These are phyloP conservation scores for Hura crepitans DNA, from an alignment of 441 rosid genomes.

Conservation along the genomic window DNA sequence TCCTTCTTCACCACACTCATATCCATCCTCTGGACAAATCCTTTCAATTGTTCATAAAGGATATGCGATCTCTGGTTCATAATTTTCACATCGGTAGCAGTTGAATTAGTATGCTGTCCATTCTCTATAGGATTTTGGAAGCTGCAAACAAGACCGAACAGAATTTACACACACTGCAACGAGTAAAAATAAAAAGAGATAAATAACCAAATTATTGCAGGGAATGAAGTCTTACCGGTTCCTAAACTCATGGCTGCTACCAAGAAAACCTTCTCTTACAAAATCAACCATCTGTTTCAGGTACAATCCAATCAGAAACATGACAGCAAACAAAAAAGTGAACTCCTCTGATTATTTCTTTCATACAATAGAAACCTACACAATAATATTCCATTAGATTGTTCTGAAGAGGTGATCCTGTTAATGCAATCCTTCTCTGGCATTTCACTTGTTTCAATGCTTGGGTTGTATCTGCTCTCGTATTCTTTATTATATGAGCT, in stretches of 20 bases:
- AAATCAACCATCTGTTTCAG: constrained; percentile 97
- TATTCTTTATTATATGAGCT: constrained; percentile 96
- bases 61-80: constrained; percentile 99
- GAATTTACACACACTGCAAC: constrained; percentile 16
- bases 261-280: constrained; percentile 99
- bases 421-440: constrained; percentile 98
- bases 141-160: constrained; percentile 43
- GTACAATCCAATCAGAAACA: constrained; percentile 24
- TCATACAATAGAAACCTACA: constrained; percentile 48
- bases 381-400: constrained; percentile 99
- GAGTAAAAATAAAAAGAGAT: constrained; percentile 11
- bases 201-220: constrained; percentile 22
- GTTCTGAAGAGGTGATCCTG: constrained; percentile 99
- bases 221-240: constrained; percentile 67
- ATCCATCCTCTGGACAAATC: constrained; percentile 99
- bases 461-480: constrained; percentile 96
- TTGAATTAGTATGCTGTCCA: constrained; percentile 98
- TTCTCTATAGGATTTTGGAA: constrained; percentile 98
- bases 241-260: constrained; percentile 97
- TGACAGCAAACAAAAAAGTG: constrained; percentile 10
- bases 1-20: constrained; percentile 96
- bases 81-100: constrained; percentile 88
- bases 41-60: constrained; percentile 93
- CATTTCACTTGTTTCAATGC: constrained; percentile 93
- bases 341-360: constrained; percentile 14